phyloP scores from a whole-genome alignment of 306 rosid genomes.

The Fragaria vesca region DNA sequence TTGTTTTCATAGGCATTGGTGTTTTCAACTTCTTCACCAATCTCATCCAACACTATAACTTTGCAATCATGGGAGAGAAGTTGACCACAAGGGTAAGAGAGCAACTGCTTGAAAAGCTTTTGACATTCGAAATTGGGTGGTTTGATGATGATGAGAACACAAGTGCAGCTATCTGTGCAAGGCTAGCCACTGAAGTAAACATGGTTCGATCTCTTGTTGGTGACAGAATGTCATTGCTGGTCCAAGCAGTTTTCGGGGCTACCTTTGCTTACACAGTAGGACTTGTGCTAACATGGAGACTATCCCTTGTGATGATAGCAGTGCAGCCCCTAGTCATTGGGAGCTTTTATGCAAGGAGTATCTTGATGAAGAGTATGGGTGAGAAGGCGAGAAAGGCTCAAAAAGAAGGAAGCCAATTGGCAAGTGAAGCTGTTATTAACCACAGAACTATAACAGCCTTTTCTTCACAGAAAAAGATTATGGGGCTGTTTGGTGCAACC shows the following conservation, averaged over 20 bases:
- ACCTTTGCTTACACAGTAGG: conserved; percentile 63
- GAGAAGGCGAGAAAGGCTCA: conserved; percentile 71
- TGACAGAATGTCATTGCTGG: conserved; percentile 65
- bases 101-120: conserved; percentile 56
- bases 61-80: conserved; percentile 81
- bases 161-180: conserved; percentile 87
- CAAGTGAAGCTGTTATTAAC: conserved; percentile 84
- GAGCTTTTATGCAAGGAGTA: conserved; percentile 78
- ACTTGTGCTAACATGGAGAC: conserved; percentile 76
- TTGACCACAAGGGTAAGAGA: conserved; percentile 77
- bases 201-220: conserved; percentile 87
- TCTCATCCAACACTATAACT: conserved; percentile 75
- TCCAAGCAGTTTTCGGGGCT: conserved; percentile 77
- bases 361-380: conserved; percentile 74
- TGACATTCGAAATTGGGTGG: conserved; percentile 90
- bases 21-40: conserved; percentile 71
- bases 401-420: conserved; percentile 83
- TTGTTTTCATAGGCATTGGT: conserved; percentile 68
- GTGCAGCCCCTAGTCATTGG: conserved; percentile 90
- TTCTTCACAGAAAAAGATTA: conserved; percentile 75
- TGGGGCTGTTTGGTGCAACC: conserved; percentile 62
- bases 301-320: conserved; percentile 83
- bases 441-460: conserved; percentile 85
- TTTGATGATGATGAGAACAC: conserved; percentile 82
- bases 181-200: conserved; percentile 76